These are phyloP conservation scores for Allium cepa DNA, from an alignment of 106 monocot genomes.

Conservation along the genomic window DNA sequence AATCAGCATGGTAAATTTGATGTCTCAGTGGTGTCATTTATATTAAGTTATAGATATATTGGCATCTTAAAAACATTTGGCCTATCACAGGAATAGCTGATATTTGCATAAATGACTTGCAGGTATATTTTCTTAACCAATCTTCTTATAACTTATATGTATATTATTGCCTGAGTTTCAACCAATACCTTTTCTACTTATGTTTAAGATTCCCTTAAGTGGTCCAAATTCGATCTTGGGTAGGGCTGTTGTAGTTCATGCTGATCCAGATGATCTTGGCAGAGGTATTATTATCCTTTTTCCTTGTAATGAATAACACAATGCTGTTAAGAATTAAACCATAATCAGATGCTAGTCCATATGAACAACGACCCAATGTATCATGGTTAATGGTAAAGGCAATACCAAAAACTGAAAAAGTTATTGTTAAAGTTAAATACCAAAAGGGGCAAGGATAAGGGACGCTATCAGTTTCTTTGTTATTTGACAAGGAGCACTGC, in stretches of 20 bases:
- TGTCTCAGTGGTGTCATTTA: background rate
- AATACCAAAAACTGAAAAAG: no score
- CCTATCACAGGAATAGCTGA: constrained; percentile 47
- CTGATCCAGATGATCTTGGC: constrained; percentile 95
- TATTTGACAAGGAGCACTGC: no score
- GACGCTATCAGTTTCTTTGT: no score
- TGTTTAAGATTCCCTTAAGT: constrained; percentile 53
- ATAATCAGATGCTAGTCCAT: no score
- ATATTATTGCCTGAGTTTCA: background rate
- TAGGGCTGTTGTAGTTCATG: constrained; percentile 95
- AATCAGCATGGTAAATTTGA: constrained; percentile 33
- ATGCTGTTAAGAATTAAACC: no score
- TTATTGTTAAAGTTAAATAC: no score
- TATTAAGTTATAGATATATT: background rate
- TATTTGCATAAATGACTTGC: constrained; percentile 51
- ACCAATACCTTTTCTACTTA: constrained; percentile 2
- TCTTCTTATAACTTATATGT: background rate
- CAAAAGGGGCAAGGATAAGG: no score
- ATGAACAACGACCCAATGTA: no score
- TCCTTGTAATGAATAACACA: no score
- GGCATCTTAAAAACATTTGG: background rate
- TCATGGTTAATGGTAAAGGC: no score
- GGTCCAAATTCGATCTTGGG: constrained; percentile 72
- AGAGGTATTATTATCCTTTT: constrained; percentile 38
- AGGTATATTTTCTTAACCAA: constrained; percentile 21